Base-by-base conservation (phyloP, 1,284 basidiomycete species). In the Sanghuangporus weigelae region DNA sequence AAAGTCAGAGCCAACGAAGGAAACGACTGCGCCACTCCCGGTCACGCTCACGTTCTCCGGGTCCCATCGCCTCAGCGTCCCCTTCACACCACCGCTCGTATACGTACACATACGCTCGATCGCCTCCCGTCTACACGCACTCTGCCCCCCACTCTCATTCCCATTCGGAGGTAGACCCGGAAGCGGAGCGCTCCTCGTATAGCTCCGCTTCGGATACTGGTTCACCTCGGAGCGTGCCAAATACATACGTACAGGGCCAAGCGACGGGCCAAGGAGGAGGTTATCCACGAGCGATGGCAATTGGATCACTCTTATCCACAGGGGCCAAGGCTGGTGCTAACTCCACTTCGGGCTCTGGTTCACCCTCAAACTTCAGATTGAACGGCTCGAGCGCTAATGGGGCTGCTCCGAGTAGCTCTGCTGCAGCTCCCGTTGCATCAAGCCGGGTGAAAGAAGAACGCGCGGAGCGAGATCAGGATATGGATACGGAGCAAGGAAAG, bases 1-100 rank as follows among this genome's bases (percentile, higher is more conserved):
- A 48, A 78, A 65, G 66, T 71, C 62, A 62, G 79, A 57, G 75
- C 76, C 1, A 82, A 82, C 63, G 78, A 81, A 21, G 78, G 82
- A 57, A 76, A 75, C 35, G 75, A 67, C 2, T 38, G 75, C 19
- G 71, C 75, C 66, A 72, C 75, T 48, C 72, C 72, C 53, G 53
- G 16, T 54, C 36, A 63, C 55, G 14, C 60, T 74, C n/a, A 35
- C 50, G 50, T 14, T 51, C 50, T 26, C 50, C 50, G n/a, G 31
- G 21, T 12, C 50, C 50, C 16, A 11, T 51, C 7, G 50, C 50
- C 73, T 78, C 1, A 74, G 71, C 54, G 67, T 81, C 35, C 72
- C 74, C 60, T 73, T 72, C 36, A 39, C 60, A 7, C 21, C 61
- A 10, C 11, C 50, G 59, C 12, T 57, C 23, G 26, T 46, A 57